These are phyloP conservation scores for Ogataea naganishii DNA, from an alignment of 805 yeast genomes.

Conservation along the genomic window DNA sequence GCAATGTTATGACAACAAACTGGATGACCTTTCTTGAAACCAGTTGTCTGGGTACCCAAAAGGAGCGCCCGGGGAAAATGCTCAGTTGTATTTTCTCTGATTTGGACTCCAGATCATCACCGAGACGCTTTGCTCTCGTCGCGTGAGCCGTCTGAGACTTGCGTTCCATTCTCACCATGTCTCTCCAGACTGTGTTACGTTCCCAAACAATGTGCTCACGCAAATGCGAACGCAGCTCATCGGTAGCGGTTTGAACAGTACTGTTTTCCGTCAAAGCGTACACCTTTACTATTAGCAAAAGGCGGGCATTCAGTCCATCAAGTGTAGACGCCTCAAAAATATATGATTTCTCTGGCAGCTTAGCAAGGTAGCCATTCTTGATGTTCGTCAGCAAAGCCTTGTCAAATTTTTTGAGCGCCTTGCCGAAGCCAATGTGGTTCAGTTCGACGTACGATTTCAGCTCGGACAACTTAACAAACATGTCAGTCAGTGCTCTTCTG, in stretches of 20 bases:
- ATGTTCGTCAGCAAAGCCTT: constrained; percentile 61
- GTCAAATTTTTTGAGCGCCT: constrained; percentile 88
- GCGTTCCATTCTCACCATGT: constrained; percentile 85
- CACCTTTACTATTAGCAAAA: constrained; percentile 34
- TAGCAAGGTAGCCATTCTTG: constrained; percentile 47
- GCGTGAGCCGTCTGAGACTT: constrained; percentile 67
- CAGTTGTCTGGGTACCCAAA: constrained; percentile 26
- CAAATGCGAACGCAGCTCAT: constrained; percentile 43
- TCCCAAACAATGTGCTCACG: constrained; percentile 97
- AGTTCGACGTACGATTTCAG: constrained; percentile 75
- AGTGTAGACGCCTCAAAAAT: constrained; percentile 47
- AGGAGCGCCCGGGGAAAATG: constrained; percentile 16
- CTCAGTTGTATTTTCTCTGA: no score
- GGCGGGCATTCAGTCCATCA: constrained; percentile 37
- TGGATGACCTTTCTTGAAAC: constrained; percentile 32
- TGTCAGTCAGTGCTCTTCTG: constrained; percentile 54
- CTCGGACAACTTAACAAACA: constrained; percentile 73
- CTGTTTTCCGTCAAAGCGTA: constrained; percentile 30
- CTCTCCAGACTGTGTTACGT: constrained; percentile 96
- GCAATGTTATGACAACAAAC: constrained; percentile 33
- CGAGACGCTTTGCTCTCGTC: constrained; percentile 18
- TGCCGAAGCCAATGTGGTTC: constrained; percentile 82
- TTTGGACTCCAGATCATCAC: constrained; percentile 10
- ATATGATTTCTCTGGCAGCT: constrained; percentile 38
- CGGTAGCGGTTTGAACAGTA: constrained; percentile 30